Evolutionary conservation across 768 basidiomycete genomes (phyloP), one percentile per base, ranked within the genome.

Genomic region (Lentinula detonsa): DNA sequence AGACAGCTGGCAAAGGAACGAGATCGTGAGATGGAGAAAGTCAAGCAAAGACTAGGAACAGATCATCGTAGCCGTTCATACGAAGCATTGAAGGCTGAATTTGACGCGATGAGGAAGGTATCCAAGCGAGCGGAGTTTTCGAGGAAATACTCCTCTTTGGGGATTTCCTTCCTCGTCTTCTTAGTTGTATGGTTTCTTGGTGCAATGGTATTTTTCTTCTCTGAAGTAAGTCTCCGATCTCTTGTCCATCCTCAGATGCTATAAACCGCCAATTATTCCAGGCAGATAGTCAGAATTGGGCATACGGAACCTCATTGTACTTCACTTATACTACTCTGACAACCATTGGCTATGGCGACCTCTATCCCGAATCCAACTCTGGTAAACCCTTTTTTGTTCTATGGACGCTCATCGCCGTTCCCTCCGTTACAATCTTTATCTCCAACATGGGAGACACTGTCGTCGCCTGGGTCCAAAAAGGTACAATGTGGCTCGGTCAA

Each of bases 381-480:
- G 74, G 75, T 0, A 74, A 74, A 50, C 76, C 76, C 0, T 75
- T 79, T 63, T 77, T 78, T 63, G 75, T 79, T 16, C 63, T 77
- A 3, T 78, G 78, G 76, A 74, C 73, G 33, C 63, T 78, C 40
- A 69, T 77, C 23, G 72, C 76, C 1, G 70, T 78, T 0, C 78
- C 76, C 2, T 71, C 76, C 2, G 72, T 79, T 60, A 79, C 77
- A 1, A 71, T 77, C 0, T 61, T 79, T 1, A 76, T 79, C n/a
- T 73, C 81, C 31, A 79, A 81, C 50, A 71, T 86, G 37, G 79
- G 76, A 0, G 79, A 82, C 18, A 75, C 76, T 43, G 71, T 90
- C 23, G 76, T 81, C 0, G 66, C 65, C n/a, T 70, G 68, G 65
- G 63, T 79, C 15, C 66, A 71, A 51, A 63, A 71, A n/a, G 69